Evolutionary conservation across 768 basidiomycete genomes (phyloP), one percentile per base, ranked within the genome.

Genomic region (Mycena albidolilacea): DNA sequence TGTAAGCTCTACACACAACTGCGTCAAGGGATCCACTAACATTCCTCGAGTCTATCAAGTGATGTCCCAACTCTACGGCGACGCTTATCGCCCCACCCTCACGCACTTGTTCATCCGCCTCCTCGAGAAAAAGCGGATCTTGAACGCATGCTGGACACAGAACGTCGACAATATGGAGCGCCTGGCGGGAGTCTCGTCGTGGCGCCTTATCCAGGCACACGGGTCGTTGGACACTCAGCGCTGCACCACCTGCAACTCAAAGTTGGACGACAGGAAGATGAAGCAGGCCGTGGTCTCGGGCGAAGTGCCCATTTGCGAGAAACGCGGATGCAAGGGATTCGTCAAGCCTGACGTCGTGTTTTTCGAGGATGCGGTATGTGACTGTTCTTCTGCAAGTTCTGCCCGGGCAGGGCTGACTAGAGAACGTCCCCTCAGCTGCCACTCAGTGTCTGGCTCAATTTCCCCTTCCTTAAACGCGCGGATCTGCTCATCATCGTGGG

Each of bases 91-190:
- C 41, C 70, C 70, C 11, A 71, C 70, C 5, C 70, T 71, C 37
- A 71, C 70, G 21, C 70, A 71, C 64, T 71, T 64, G 2, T 71
- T 71, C 70, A 39, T 71, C 41, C 64, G 70, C 62, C 70, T 71
- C 44, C 70, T 71, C 12, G 64, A 66, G 15, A 44, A 30, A 30
- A 46, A 48, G 30, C 64, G 59, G 7, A 15, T 66, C n/a, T 38
- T 71, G 12, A 66, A 61, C 23, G 58, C 64, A 1, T 60, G 58
- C 19, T 71, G 70, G 70, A 37, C 64, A 23, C 70, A 71, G 35
- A 71, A 71, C 41, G 70, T 71, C 30, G 70, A 71, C 41, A 23
- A 19, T 2, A 19, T 71, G 17, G 70, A 71, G 64, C 39, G 64
- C 15, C 39, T 66, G 2, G 70, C 70, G 19, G 70, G 70, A 0